phyloP scores from a whole-genome alignment of 805 yeast genomes.

The Zygosaccharomyces bailii region DNA sequence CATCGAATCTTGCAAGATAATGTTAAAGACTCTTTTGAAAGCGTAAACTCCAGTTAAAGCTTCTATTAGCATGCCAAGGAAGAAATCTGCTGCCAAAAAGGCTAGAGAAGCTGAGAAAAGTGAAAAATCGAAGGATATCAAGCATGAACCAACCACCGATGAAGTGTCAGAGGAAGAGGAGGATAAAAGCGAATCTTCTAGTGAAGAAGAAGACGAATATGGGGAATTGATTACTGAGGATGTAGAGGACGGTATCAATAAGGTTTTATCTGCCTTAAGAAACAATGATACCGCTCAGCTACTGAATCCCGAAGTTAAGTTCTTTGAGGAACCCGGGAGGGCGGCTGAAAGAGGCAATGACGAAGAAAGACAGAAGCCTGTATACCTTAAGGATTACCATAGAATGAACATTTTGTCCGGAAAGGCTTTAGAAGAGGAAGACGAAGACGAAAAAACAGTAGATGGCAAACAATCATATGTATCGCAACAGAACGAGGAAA shows the following conservation, averaged over 20 bases:
- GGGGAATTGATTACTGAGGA: constrained; percentile 86
- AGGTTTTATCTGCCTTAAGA: constrained; percentile 68
- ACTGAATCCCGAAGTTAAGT: constrained; percentile 63
- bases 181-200: constrained; percentile 40
- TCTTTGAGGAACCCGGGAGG: constrained; percentile 65
- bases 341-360: constrained; percentile 33
- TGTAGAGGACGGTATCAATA: constrained; percentile 73
- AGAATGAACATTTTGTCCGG: constrained; percentile 77
- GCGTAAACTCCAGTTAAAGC: not conserved
- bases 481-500: constrained; percentile 71
- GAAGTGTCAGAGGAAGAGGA: constrained; percentile 35
- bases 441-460: constrained; percentile 42
- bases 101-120: constrained; percentile 49
- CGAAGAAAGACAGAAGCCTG: constrained; percentile 57
- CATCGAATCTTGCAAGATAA: not conserved
- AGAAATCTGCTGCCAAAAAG: constrained; percentile 77
- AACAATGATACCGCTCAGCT: constrained; percentile 57
- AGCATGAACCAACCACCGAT: constrained; percentile 26
- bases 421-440: constrained; percentile 51
- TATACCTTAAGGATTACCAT: constrained; percentile 89
- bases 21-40: not conserved
- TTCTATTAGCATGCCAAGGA: constrained; percentile 63
- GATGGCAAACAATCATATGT: constrained; percentile 59
- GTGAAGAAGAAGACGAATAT: constrained; percentile 80
- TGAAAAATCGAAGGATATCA: constrained; percentile 21